Base-by-base conservation (phyloP, 192 early-diverging fungal genomes). In the Coemansia pectinata region DNA sequence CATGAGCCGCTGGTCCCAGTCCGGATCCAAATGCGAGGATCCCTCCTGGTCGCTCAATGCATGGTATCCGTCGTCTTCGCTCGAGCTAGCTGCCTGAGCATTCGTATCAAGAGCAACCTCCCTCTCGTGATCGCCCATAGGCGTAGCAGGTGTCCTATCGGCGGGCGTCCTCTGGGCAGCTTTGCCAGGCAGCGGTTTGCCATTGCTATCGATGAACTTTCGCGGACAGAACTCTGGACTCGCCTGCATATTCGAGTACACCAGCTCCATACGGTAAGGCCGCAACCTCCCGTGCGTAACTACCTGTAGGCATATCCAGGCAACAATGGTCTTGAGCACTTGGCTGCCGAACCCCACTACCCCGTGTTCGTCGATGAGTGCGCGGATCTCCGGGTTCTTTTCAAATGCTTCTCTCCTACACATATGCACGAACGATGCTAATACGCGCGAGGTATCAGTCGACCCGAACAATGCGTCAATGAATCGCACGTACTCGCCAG, bases 401-500 rank as follows among this genome's bases (percentile, higher is more conserved):
- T 92, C 87, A 61, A 87, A 72, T 5, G 92, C 74, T 77, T 96
- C 94, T 19, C 89, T 85, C 47, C 89, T 88, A 31, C 94, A 88
- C 59, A 97, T 79, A 40, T 89, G 78, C 34, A 97, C 89, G 50
- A 97, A 87, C 21, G 92, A 89, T 1, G 92, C 89, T 31, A 96
- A 77, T 12, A 94, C 94, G 27, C 91, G 86, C 15, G 95, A 96
- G 0, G 96, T 95, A 72, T 99, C 96, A 6, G 94, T 98, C 2
- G 92, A 90, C 23, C 97, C 97, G 86, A 99, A 98, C 9, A 99
- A 71, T 5, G 93, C 95, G 81, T 98, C 97, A 41, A 98, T 86
- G n/a, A 95, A 79, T 1, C 91, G 89, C 14, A 97, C 95, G 29
- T 88, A 91, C 78, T 96, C 94, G 61, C 96, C 93, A 2, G 93